These are phyloP conservation scores for Perilla frutescens DNA, from an alignment of 257 asterid genomes.

Conservation along the genomic window DNA sequence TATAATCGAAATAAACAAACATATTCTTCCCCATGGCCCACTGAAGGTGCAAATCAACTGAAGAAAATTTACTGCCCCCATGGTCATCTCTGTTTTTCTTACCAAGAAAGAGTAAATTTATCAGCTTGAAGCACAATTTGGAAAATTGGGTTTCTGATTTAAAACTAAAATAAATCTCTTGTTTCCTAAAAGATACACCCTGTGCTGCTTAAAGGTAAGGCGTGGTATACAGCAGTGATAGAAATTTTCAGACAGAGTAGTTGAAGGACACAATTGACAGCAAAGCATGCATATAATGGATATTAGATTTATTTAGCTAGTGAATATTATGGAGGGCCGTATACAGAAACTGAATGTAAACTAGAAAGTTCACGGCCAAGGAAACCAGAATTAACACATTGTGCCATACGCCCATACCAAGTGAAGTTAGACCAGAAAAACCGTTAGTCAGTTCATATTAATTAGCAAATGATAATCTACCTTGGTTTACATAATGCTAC, in stretches of 20 bases:
- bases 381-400: background rate
- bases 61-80: slow-evolving; percentile 24
- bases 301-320: background rate
- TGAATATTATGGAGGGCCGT: background rate
- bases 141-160: background rate
- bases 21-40: slow-evolving; percentile 31
- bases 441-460: slow-evolving; percentile 15
- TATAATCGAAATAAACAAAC: slow-evolving; percentile 20
- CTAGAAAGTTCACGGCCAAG: background rate
- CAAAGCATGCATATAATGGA: background rate
- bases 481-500: slow-evolving; percentile 13
- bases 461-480: slow-evolving; percentile 10
- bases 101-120: slow-evolving; percentile 14
- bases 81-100: slow-evolving; percentile 27
- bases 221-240: slow-evolving; percentile 2
- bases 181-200: background rate
- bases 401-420: background rate
- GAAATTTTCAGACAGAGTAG: background rate
- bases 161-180: background rate
- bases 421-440: slow-evolving; percentile 1
- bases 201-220: background rate
- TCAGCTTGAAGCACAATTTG: slow-evolving; percentile 22
- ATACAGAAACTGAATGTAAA: background rate
- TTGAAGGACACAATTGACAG: background rate
- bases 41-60: slow-evolving; percentile 29